Percentiles rank a stretch among this genome's conserved stretches.
Conservation (phyloP, 441 rosid species). For the Gossypium gossypioides region DNA sequence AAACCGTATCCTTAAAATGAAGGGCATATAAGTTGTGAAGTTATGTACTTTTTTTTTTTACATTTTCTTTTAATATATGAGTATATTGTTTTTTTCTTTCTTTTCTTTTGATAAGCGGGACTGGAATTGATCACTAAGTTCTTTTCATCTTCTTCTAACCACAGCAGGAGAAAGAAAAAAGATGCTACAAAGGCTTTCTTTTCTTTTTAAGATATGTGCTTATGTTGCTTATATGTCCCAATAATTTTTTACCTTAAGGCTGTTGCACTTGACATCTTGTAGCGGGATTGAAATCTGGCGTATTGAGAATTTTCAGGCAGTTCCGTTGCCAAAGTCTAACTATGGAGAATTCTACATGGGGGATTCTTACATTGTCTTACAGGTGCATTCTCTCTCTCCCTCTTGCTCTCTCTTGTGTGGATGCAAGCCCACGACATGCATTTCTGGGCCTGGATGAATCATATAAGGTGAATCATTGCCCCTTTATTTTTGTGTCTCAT, state of each 20-base stretch:
- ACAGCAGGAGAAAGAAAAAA: neutral
- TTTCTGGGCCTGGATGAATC: neutral
- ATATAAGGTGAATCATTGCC: neutral
- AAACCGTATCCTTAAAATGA: constrained; percentile 67
- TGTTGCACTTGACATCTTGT: constrained; percentile 46
- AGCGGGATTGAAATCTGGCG: constrained; percentile 98
- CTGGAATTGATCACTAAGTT: neutral
- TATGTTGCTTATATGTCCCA: constrained; percentile 7
- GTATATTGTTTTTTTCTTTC: neutral
- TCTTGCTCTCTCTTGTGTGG: neutral
- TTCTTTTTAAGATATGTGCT: neutral
- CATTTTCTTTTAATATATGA: neutral
- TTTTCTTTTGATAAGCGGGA: neutral
- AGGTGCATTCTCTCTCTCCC: constrained; percentile 31
- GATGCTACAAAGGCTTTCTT: neutral
- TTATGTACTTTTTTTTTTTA: neutral
- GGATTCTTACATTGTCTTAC: constrained; percentile 82
- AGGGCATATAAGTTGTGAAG: neutral
- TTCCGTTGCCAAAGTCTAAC: constrained; percentile 72
- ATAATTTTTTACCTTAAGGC: constrained; percentile 10
- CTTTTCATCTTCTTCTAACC: neutral
- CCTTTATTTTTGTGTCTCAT: neutral
- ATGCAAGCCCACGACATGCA: neutral
- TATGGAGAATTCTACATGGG: constrained; percentile 93
- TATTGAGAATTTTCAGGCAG: constrained; percentile 83